Conservation (phyloP, 2,329 filamentous ascomycete species). For the Exophiala calicioides region DNA sequence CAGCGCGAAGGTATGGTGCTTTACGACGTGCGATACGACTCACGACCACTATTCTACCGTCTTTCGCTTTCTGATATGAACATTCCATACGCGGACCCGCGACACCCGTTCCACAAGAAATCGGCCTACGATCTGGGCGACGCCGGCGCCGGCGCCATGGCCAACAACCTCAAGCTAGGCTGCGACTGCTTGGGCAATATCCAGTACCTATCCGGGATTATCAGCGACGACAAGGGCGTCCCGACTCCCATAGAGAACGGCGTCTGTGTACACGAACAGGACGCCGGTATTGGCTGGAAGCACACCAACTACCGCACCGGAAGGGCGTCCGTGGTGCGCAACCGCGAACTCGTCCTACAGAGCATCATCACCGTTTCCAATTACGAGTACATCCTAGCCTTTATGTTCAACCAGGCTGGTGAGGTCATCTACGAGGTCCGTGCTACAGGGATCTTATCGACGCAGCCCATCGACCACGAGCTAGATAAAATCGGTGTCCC, state of each 20-base stretch:
- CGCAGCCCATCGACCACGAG: conserved; percentile 62
- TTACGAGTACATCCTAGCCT: conserved; percentile 73
- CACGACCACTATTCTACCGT: conserved; percentile 67
- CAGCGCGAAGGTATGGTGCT: conserved; percentile 66
- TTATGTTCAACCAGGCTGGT: conserved; percentile 70
- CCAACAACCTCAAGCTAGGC: conserved; percentile 68
- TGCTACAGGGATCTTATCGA: conserved; percentile 68
- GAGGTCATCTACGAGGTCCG: conserved; percentile 68
- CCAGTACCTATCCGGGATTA: conserved; percentile 63
- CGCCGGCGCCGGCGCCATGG: conserved; percentile 65
- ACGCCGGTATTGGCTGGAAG: conserved; percentile 69
- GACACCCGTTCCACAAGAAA: conserved; percentile 69
- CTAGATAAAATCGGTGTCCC: conserved; percentile 61
- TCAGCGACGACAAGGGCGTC: conserved; percentile 62
- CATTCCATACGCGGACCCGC: conserved; percentile 61
- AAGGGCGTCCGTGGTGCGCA: conserved; percentile 63
- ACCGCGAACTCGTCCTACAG: conserved; percentile 67
- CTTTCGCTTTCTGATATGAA: conserved; percentile 69
- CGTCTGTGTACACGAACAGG: conserved; percentile 70
- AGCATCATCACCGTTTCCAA: conserved; percentile 71
- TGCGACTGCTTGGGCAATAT: conserved; percentile 72
- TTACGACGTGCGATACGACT: conserved; percentile 65
- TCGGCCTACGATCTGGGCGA: conserved; percentile 71
- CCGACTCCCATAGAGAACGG: conserved; percentile 64
- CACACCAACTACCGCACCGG: conserved; percentile 71